Conservation (phyloP, 768 basidiomycete genomes). For the Solioccasus polychromus region DNA sequence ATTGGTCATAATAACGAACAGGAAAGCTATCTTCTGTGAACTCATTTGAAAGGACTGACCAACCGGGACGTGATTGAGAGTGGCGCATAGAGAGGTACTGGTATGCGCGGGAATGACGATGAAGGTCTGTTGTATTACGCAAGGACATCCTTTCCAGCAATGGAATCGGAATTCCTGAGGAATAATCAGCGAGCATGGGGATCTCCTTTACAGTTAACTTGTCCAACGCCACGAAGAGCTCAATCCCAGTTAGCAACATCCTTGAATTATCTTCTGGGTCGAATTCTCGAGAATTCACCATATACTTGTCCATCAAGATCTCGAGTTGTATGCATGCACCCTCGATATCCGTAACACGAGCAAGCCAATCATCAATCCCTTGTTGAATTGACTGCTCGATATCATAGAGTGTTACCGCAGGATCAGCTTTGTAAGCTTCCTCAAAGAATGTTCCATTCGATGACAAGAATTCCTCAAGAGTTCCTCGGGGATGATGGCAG, state of each 20-base stretch:
- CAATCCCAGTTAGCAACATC: not conserved
- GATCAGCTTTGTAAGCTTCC: conserved; percentile 4
- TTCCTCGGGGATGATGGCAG: conserved; percentile 1
- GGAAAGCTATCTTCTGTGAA: not conserved
- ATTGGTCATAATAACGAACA: not conserved
- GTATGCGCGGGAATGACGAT: not conserved
- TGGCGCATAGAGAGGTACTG: not conserved
- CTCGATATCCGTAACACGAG: not conserved
- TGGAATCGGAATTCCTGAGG: not conserved
- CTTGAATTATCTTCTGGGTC: not conserved
- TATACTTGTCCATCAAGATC: conserved; percentile 17
- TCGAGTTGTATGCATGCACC: not conserved
- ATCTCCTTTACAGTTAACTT: not conserved
- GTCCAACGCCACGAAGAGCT: not conserved
- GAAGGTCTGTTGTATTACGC: not conserved
- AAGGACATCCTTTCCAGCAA: not conserved
- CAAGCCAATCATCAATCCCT: conserved; percentile 35
- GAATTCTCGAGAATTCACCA: conserved; percentile 5
- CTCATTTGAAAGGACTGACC: not conserved
- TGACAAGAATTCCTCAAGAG: conserved; percentile 2
- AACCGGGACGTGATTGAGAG: not conserved
- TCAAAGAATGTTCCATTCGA: conserved; percentile 3
- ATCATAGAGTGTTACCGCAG: conserved; percentile 27
- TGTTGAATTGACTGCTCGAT: conserved; percentile 18
- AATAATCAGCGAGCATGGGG: not conserved